phyloP scores from a whole-genome alignment of 2,329 filamentous ascomycete genomes.

The Penicillium sp. region DNA sequence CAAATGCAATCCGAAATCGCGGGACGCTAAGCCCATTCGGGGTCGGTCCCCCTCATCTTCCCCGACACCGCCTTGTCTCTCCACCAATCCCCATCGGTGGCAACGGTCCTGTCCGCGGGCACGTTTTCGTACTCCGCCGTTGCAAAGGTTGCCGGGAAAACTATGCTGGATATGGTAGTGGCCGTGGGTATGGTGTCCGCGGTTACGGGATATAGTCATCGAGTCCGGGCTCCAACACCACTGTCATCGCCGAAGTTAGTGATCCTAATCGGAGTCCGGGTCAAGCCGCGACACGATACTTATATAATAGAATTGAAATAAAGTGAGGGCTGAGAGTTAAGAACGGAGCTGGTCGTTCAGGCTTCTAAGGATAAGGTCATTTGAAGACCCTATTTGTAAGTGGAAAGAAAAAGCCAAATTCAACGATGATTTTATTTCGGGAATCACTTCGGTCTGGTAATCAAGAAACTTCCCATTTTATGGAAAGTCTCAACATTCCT shows the following conservation, averaged over 20 bases:
- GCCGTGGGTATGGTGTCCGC: no score
- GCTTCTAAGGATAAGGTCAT: background rate
- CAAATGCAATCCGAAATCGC: conserved; percentile 9
- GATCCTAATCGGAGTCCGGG: no score
- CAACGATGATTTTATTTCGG: background rate
- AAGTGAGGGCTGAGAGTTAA: no score
- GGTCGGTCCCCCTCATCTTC: conserved; percentile 4
- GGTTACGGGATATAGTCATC: no score
- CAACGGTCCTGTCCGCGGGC: conserved; percentile 3
- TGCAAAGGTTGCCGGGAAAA: background rate
- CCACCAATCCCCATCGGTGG: background rate
- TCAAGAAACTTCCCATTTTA: no score
- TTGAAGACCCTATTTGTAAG: background rate
- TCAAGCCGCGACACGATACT: no score
- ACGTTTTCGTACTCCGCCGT: background rate
- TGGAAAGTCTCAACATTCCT: no score
- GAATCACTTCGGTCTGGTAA: no score
- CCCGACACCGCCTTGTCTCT: conserved; percentile 2
- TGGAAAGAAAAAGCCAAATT: background rate
- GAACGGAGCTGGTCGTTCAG: no score
- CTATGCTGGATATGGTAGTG: background rate
- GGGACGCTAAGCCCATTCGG: conserved; percentile 4
- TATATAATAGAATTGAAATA: no score
- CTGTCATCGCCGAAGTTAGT: no score
- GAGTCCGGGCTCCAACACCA: no score